Evolutionary conservation across 2,329 filamentous ascomycete genomes (phyloP), one percentile per base, ranked within the genome.

Genomic region (Emericellopsis cladophorae): DNA sequence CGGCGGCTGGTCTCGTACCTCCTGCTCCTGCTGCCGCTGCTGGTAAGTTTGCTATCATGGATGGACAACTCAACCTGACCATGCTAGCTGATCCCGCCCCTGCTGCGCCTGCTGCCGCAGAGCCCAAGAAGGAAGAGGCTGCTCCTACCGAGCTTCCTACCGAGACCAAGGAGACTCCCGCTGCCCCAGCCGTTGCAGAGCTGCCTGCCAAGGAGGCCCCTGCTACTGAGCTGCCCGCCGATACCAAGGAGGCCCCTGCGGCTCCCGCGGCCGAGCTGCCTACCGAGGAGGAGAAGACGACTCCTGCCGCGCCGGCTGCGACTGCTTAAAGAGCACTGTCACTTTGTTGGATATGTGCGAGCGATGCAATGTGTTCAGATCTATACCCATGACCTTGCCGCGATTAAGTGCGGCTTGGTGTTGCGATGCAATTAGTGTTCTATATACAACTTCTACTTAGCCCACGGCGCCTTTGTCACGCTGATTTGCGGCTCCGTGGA

Each of bases 391-490:
- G 15, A 23, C n/a, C 32, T 36, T 18, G 39, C 22, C 34, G 32
- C 31, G 16, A 21, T 22, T 11, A 5, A 37, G 22, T 24, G 36
- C 18, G 18, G 32, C 32, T 14, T 35, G 32, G 32, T 35, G 40
- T 7, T 41, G 40, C 40, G 40, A 31, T 35, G 36, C 16, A 23
- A 14, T 33, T 31, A 22, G 12, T 40, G 21, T 32, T 29, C 22
- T 40, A 14, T 36, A 7, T 21, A 38, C 31, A 32, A 39, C 3
- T 21, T 35, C 31, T 42, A 58, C 47, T 58, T 65, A 1, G 65
- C 64, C 67, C 67, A 71, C 1, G 67, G 67, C 12, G 67, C 67
- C 47, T 62, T 67, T 6, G 67, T 70, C 22, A 66, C 45, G 2
- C 59, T 55, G 33, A 63, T 56, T 45, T 67, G 64, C 11, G 57